These are phyloP conservation scores for Petunia secreta DNA, from an alignment of 257 asterid genomes.

Conservation along the genomic window DNA sequence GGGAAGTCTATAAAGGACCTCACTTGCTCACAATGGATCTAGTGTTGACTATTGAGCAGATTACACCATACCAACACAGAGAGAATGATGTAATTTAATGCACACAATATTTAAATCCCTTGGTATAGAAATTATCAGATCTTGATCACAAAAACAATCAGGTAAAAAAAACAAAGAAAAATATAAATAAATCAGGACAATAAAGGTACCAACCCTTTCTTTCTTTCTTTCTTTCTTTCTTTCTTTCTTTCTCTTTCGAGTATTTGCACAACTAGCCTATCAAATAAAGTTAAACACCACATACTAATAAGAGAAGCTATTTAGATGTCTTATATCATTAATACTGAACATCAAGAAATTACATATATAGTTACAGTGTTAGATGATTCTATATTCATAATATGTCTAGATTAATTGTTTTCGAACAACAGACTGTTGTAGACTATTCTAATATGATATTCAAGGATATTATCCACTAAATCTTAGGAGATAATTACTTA, in stretches of 20 bases:
- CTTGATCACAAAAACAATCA: not conserved
- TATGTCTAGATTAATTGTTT: not conserved
- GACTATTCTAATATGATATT: not conserved
- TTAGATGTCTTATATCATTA: no score
- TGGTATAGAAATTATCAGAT: not conserved
- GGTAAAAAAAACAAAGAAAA: not conserved
- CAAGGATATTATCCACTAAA: not conserved
- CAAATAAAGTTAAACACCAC: not conserved
- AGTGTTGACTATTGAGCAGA: not conserved
- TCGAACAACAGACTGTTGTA: slow-evolving; percentile 29
- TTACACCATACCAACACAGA: not conserved
- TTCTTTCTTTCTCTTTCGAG: not conserved
- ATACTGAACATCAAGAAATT: no score
- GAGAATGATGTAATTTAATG: not conserved
- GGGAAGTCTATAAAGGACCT: not conserved
- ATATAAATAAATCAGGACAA: not conserved
- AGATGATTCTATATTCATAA: not conserved
- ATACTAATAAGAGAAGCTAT: not conserved
- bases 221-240: not conserved
- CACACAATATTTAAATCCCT: not conserved
- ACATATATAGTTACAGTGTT: not conserved
- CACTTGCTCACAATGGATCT: not conserved
- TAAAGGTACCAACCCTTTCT: not conserved
- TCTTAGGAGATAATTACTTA: not conserved
- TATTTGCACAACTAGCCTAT: not conserved